Conservation (phyloP, 2,329 filamentous ascomycete species). For the Reticulascus tulasneorum region DNA sequence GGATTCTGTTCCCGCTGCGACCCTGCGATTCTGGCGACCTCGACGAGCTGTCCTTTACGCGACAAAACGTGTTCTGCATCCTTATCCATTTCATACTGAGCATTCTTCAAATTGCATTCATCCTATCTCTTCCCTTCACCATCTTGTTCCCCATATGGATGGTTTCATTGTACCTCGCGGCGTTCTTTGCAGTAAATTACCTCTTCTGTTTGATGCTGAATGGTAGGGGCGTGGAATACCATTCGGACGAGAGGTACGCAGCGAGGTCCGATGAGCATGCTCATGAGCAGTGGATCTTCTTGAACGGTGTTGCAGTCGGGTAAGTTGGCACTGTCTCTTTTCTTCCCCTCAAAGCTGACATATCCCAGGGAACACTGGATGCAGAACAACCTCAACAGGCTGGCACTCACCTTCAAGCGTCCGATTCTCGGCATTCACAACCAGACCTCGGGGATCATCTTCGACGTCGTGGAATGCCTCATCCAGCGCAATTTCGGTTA, state of each 20-base stretch:
- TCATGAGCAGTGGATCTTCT: constrained; percentile 73
- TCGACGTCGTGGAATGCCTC: constrained; percentile 74
- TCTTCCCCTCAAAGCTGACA: neutral
- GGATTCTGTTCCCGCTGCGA: constrained; percentile 54
- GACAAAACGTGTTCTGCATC: constrained; percentile 53
- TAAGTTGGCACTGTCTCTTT: constrained; percentile 26
- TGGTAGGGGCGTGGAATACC: constrained; percentile 41
- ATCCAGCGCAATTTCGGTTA: constrained; percentile 73
- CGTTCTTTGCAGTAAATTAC: constrained; percentile 47
- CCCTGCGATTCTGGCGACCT: constrained; percentile 49
- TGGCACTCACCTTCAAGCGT: constrained; percentile 69
- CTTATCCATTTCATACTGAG: constrained; percentile 55
- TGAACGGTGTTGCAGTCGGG: constrained; percentile 68
- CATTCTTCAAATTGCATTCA: constrained; percentile 55
- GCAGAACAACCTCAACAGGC: constrained; percentile 64
- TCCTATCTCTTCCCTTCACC: constrained; percentile 52
- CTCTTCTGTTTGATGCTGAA: constrained; percentile 47
- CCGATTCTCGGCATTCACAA: constrained; percentile 73
- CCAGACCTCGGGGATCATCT: constrained; percentile 67
- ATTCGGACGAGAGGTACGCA: constrained; percentile 49
- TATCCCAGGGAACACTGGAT: constrained; percentile 57
- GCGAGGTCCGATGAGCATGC: constrained; percentile 31
- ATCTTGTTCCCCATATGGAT: constrained; percentile 43
- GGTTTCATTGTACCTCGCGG: constrained; percentile 31
- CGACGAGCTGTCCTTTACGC: constrained; percentile 61